Base-by-base conservation (phyloP, 495 filamentous ascomycete species). In the Cercophora scortea region DNA sequence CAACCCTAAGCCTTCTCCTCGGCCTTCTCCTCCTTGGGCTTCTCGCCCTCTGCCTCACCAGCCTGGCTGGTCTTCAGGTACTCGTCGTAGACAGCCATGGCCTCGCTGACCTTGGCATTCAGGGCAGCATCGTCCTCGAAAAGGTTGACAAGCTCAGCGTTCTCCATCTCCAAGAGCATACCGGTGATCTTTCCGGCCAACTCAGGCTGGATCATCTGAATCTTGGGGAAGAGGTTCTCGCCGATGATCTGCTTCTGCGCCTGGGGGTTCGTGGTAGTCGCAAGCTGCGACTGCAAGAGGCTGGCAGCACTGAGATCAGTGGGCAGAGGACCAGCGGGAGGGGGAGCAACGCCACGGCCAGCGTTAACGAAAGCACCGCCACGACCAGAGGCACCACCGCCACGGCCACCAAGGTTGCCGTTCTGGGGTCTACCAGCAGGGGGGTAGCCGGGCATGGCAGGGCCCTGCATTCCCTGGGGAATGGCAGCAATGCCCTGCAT, bases 161-260 rank as follows among this genome's bases (percentile, higher is more conserved):
- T 96, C 56, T 96, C 93, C 93, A 99, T 99, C 80, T 99, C 93
- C 60, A 99, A 67, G 62, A 99, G 83, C 93, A 99, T 99, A 71
- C 93, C 93, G 54, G 93, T 99, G 65, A 99, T 96, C 85, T 99
- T 99, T 60, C 93, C 93, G 57, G 93, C 93, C 54, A 99, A 77
- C 57, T 94, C 89, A 42, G 90, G 90, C 78, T 97, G 90, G 71
- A 93, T 82, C 49, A 79, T 80, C 68, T 89, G 83, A 64, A 99
- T 96, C 85, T 96, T 97, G 57, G 93, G 93, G 79, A 96, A 99
- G 48, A 99, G 82, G 50, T 87, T 86, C 75, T 99, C 93, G 61
- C 93, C 93, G 49, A 99, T 82, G 73, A 96, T 85, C 77, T 99
- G 93, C 84, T 99, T 99, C 77, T 96, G 94, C 66, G 90, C 85